Percentiles rank a stretch among this genome's conserved stretches.
These are phyloP conservation scores for Tephrocybe sp. DNA, from an alignment of 768 basidiomycete species.

Conservation along the genomic window DNA sequence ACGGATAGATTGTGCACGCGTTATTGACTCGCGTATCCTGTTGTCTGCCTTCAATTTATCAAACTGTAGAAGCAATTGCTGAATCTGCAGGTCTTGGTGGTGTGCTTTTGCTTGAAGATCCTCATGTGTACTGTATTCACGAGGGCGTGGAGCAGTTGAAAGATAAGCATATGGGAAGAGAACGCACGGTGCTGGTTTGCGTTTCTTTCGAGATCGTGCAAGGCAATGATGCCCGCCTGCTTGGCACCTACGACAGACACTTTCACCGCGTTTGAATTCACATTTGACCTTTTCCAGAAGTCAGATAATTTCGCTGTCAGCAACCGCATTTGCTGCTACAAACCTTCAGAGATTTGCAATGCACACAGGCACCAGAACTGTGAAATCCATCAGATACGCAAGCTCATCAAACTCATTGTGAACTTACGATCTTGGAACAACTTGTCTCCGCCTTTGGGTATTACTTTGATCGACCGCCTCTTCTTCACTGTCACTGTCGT, in stretches of 20 bases:
- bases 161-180: neutral
- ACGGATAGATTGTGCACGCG: constrained; percentile 23
- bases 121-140: constrained; percentile 45
- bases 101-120: constrained; percentile 46
- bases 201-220: constrained; percentile 50
- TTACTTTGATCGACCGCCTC: constrained; percentile 12
- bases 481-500: constrained; percentile 19
- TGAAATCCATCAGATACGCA: neutral
- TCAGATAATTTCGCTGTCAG: neutral
- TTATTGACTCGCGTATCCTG: constrained; percentile 42
- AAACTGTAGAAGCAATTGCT: constrained; percentile 40
- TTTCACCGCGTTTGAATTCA: constrained; percentile 44
- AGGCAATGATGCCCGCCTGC: constrained; percentile 44
- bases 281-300: constrained; percentile 44
- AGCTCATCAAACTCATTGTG: neutral
- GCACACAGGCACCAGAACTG: constrained; percentile 52
- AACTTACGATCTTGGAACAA: constrained; percentile 20
- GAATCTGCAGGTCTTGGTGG: constrained; percentile 44
- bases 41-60: constrained; percentile 38
- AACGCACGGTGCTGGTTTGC: constrained; percentile 54
- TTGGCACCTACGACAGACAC: constrained; percentile 47
- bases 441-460: constrained; percentile 8
- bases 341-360: constrained; percentile 59
- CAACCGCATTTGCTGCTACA: constrained; percentile 7
- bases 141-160: neutral